Base-by-base conservation (phyloP, 176 grass and related monocot genomes). In the Paspalum notatum region DNA sequence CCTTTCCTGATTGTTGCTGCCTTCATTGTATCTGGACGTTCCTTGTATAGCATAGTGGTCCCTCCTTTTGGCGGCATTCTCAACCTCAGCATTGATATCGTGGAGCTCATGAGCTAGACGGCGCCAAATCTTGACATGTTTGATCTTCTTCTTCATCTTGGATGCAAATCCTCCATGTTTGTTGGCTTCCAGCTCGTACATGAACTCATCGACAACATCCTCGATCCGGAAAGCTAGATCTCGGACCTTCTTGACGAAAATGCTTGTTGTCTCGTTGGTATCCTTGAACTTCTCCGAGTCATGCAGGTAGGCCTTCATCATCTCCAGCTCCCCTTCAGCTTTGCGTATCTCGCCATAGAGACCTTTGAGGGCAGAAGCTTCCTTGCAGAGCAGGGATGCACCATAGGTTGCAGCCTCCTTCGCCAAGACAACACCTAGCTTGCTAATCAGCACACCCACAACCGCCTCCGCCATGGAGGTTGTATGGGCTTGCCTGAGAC, bases 71-170 rank as follows among this genome's bases (percentile, higher is more conserved):
- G 37, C 5, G 40, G 26, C 20, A 5, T 59, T 66, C 2, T 85
- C 8, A 14, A 85, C 41, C 39, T 50, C 16, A 0, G 1, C 12
- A 24, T 62, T 41, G 41, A 85, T 49, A 24, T 69, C 26, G 9
- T 16, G 27, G 20, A 83, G 71, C 32, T 50, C 3, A 5, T 9
- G 13, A 18, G 52, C 26, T 39, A 54, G 39, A 5, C 39, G 17
- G 20, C 6, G 59, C 83, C 75, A 79, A 0, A 43, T 25, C 32
- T 17, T 66, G 20, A 81, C 2, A 5, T 66, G 61, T 4, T 53
- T 54, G 6, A 79, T n/a, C 62, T 51, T 58, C 50, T 43, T 69
- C 49, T 68, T 69, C 15, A 32, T 80, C 15, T 68, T 80, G n/a
- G 8, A 12, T 22, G 50, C 8, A 2, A 69, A 69, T 12, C 65